These are phyloP conservation scores for Xerocomellus intermedius DNA, from an alignment of 768 basidiomycete genomes.

Conservation along the genomic window DNA sequence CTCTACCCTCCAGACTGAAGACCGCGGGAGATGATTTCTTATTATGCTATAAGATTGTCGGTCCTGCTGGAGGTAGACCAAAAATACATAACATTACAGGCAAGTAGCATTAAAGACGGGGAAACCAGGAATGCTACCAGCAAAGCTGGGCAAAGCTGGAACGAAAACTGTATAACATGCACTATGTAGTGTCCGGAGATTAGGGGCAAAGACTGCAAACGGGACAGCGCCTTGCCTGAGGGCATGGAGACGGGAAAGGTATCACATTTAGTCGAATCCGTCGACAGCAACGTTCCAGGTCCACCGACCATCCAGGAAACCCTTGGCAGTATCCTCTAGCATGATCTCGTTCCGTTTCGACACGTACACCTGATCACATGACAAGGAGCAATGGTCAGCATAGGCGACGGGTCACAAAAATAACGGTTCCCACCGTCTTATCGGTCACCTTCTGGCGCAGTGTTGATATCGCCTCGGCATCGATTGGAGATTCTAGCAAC, in stretches of 20 bases:
- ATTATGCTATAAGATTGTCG: too few relatives aligned
- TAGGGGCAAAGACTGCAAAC: not conserved
- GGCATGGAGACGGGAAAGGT: not conserved
- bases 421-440: slow-evolving; percentile 66
- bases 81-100: slow-evolving; percentile 15
- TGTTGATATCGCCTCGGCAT: slow-evolving; percentile 75
- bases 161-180: not conserved
- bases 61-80: too few relatives aligned
- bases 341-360: slow-evolving; percentile 95
- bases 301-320: slow-evolving; percentile 86
- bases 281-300: slow-evolving; percentile 72
- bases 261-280: slow-evolving; percentile 55
- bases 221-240: not conserved
- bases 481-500: slow-evolving; percentile 87
- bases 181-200: slow-evolving; percentile 1
- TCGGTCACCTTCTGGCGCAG: slow-evolving; percentile 93
- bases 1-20: too few relatives aligned
- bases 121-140: slow-evolving; percentile 3
- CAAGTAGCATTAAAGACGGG: slow-evolving; percentile 2
- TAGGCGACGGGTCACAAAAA: not conserved
- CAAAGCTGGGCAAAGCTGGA: not conserved
- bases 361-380: slow-evolving; percentile 70
- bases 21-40: too few relatives aligned
- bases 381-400: not conserved
- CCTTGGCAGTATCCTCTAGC: slow-evolving; percentile 89